Evolutionary conservation across 2,329 filamentous ascomycete genomes (phyloP), one percentile per base, ranked within the genome.

Genomic region (Alternaria solani): DNA sequence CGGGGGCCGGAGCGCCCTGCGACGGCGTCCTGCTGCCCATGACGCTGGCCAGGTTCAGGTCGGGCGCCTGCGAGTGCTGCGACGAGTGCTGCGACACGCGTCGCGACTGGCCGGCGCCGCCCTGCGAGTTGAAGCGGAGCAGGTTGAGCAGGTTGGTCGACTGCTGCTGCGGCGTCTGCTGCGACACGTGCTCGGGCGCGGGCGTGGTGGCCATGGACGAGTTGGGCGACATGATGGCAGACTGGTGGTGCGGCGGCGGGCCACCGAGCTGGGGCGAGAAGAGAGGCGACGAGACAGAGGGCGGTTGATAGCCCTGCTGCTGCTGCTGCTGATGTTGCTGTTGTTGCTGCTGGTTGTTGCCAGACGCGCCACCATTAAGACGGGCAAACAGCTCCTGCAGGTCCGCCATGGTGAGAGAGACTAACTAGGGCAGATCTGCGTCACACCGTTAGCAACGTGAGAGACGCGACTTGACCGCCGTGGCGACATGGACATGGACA

Each of bases 131-230:
- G 78, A 89, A 90, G 76, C 88, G 88, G 64, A 91, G 82, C 62
- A 91, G 77, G 70, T 86, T 90, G 60, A 91, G 82, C 65, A 91
- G 76, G 69, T 85, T 87, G 63, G 83, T 82, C 16, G 86, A 85
- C 64, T 78, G 75, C 57, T 77, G 75, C 38, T 76, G 73, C 9
- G 71, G 71, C 30, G 72, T 75, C 63, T 71, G 71, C 61, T 84
- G 82, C 47, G 70, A 82, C 51, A 79, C 75, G 60, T 74, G 75
- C 71, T 76, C 79, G 52, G 73, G 78, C 53, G 69, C 77, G 61
- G 76, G 78, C 65, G 76, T 79, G 76, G 80, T 80, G 62, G 70
- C 80, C 74, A 67, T 79, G 57, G 84, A 83, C 51, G 80, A 75
- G 62, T 82, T 85, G 9, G 87, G 86, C 71, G 86, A 88, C 74